A percentile compares a stretch with the other conserved stretches of the same genome.
These are phyloP conservation scores for Trichosporon sp. DNA, from an alignment of 1,284 basidiomycete genomes.

Conservation along the genomic window DNA sequence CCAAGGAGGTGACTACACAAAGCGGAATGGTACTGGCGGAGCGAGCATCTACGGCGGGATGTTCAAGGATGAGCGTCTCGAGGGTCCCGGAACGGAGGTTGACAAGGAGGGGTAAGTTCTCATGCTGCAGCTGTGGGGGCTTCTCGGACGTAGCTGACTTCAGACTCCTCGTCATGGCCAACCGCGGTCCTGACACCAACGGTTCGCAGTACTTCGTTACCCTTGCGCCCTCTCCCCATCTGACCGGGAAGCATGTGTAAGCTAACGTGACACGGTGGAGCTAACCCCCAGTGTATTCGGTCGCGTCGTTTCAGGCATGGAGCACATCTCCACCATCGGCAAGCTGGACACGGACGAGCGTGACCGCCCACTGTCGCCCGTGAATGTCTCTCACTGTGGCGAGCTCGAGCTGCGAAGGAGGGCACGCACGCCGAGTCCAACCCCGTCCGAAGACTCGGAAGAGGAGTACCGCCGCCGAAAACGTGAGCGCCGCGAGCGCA, in stretches of 20 bases:
- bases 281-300: constrained; percentile 55
- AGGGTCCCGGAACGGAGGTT: constrained; percentile 50
- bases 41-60: constrained; percentile 55
- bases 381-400: constrained; percentile 78
- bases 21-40: constrained; percentile 61
- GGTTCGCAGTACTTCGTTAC: constrained; percentile 61
- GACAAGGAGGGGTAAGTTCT: constrained; percentile 52
- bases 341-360: constrained; percentile 54
- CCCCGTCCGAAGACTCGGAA: constrained; percentile 23
- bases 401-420: constrained; percentile 73
- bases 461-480: constrained; percentile 30
- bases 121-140: not conserved
- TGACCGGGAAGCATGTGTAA: constrained; percentile 60
- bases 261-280: constrained; percentile 25
- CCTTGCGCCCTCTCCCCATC: constrained; percentile 52
- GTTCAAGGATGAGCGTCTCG: constrained; percentile 55
- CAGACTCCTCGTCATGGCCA: constrained; percentile 64
- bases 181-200: constrained; percentile 65
- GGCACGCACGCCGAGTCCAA: constrained; percentile 23
- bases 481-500: constrained; percentile 32
- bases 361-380: constrained; percentile 67
- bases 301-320: constrained; percentile 58
- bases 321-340: constrained; percentile 58
- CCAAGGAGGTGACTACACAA: constrained; percentile 70
- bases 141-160: not conserved